Evolutionary conservation across 129 eudicot species (phyloP), one percentile per base, ranked within the genome.

Genomic region (Helianthus tuberosus): DNA sequence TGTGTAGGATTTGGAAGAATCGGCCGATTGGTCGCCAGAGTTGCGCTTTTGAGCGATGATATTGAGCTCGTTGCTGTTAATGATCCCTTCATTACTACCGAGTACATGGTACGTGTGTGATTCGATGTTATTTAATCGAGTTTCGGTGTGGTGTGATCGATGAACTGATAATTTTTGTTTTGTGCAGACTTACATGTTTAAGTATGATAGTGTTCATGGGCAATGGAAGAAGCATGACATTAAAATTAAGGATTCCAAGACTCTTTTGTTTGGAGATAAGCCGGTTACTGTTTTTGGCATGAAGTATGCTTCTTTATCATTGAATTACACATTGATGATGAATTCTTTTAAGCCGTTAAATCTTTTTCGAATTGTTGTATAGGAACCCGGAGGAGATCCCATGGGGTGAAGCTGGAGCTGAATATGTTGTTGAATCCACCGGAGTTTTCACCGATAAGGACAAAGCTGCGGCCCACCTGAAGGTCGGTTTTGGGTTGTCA

Each of bases 311-410:
- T 67, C 68, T 58, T 12, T 54, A 66, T 3, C 10, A 10, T 38
- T 73, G 7, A 8, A 50, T 50, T 44, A 51, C 64, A 55, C 23
- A 29, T 58, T 11, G 50, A 25, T 39, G 9, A 59, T 9, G 2
- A 29, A 27, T 63, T 41, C 23, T 55, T 55, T 17, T 62, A 29
- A 44, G 46, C 5, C n/a, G 36, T 29, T 29, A 13, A 13, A 62
- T 53, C 47, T n/a, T 44, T 3, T 68, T 10, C 8, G 20, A 39
- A 6, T 54, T 66, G 25, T 52, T 52, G 3, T 38, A 8, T 59
- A 88, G 94, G 75, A 85, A 88, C 66, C 94, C 94, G 23, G 94
- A 88, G 66, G 94, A 88, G 75, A 88, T 88, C 76, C 93, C 93
- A 12, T 85, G 88, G 93, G 93, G 76, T 44, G 80, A 82, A 74